Evolutionary conservation across 805 yeast species (phyloP).

Genomic region (Candida takata): DNA sequence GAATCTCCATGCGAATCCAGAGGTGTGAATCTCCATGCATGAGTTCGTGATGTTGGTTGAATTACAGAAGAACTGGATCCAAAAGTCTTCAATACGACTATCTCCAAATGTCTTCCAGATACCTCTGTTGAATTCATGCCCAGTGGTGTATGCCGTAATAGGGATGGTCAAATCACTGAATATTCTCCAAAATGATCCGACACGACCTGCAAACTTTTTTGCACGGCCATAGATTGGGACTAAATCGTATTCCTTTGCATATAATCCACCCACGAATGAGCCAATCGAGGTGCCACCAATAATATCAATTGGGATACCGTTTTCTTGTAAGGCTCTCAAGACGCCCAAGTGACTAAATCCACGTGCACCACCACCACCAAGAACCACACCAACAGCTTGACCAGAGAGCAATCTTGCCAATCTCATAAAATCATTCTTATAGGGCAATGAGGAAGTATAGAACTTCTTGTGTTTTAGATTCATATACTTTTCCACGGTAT

Average conservation of each 20-base stretch:
- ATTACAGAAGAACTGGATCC: constrained; percentile 84
- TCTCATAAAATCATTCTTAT: constrained; percentile 84
- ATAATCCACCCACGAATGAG: constrained; percentile 89
- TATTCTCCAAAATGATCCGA: constrained; percentile 83
- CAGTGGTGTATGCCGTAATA: constrained; percentile 89
- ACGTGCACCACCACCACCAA: constrained; percentile 98
- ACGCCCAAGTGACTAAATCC: constrained; percentile 92
- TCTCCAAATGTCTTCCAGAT: constrained; percentile 96
- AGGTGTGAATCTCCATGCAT: constrained; percentile 86
- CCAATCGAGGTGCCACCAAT: constrained; percentile 98
- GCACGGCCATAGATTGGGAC: constrained; percentile 89
- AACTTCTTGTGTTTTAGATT: constrained; percentile 7
- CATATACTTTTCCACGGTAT: constrained; percentile 29
- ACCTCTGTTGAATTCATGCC: constrained; percentile 95
- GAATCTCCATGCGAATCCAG: constrained; percentile 94
- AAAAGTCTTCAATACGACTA: constrained; percentile 88
- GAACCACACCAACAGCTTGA: constrained; percentile 86
- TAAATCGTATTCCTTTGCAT: constrained; percentile 85
- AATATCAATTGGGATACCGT: constrained; percentile 88
- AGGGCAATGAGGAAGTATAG: constrained; percentile 34
- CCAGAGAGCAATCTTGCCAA: constrained; percentile 87
- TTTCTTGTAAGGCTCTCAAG: constrained; percentile 81
- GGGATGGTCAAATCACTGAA: constrained; percentile 85
- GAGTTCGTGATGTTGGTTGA: constrained; percentile 94
- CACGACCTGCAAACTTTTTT: constrained; percentile 76